A percentile compares a stretch with the other conserved stretches of the same genome.
These are phyloP conservation scores for Dipteronia sinensis DNA, from an alignment of 345 rosid species.

Conservation along the genomic window DNA sequence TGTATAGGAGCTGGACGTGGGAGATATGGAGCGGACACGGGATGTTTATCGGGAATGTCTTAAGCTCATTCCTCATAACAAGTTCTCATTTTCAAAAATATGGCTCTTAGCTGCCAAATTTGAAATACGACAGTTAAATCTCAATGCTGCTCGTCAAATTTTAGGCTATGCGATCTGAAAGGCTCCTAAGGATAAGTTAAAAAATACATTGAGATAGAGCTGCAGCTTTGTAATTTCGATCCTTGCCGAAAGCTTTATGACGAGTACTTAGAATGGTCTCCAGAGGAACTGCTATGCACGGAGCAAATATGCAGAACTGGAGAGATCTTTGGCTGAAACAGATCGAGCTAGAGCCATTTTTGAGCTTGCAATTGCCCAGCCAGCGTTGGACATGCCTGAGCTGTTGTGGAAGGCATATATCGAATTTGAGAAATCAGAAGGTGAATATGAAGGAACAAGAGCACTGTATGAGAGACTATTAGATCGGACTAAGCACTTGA, in stretches of 20 bases:
- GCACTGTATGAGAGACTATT: constrained; percentile 73
- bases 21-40: constrained; percentile 67
- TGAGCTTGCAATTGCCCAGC: no score
- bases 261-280: constrained; percentile 93
- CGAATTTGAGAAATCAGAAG: constrained; percentile 87
- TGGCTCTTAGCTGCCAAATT: constrained; percentile 92
- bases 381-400: constrained; percentile 95
- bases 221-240: no score
- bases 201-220: no score
- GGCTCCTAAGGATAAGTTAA: no score
- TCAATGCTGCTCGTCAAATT: constrained; percentile 71
- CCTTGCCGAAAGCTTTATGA: no score
- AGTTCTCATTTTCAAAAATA: constrained; percentile 83
- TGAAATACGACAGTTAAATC: constrained; percentile 84
- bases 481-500: constrained; percentile 86
- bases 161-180: constrained; percentile 88
- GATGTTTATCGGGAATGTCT: constrained; percentile 84
- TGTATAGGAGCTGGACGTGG: no score
- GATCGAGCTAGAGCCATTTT: constrained; percentile 81
- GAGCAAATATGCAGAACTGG: constrained; percentile 85
- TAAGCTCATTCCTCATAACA: constrained; percentile 76
- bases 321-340: constrained; percentile 70
- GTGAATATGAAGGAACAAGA: constrained; percentile 68
- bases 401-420: constrained; percentile 95
- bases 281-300: constrained; percentile 94